Evolutionary conservation across 768 basidiomycete species (phyloP).

Genomic region (Boletales sp.): DNA sequence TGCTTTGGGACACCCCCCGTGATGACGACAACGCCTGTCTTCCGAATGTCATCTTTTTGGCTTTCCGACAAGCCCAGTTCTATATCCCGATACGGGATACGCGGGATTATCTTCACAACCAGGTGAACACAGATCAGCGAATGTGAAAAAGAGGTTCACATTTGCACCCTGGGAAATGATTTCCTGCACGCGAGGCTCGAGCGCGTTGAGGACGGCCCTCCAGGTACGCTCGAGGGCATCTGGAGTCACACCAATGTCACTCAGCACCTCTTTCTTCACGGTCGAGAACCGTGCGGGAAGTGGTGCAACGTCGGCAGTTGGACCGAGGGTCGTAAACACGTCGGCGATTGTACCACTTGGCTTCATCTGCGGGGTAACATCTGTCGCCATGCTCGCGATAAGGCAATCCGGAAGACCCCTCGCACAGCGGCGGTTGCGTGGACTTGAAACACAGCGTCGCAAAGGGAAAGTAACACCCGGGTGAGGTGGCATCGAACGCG

Average conservation of each 20-base stretch:
- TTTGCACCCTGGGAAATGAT: constrained; percentile 45
- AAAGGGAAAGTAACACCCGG: background rate
- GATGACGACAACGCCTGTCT: constrained; percentile 53
- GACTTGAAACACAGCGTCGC: background rate
- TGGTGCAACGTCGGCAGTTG: constrained; percentile 31
- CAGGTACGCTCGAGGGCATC: constrained; percentile 44
- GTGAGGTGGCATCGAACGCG: background rate
- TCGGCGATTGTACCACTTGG: constrained; percentile 41
- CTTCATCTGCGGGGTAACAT: constrained; percentile 12
- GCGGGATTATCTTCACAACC: constrained; percentile 46
- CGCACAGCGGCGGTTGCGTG: background rate
- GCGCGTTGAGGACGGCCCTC: constrained; percentile 49
- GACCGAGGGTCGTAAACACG: constrained; percentile 44
- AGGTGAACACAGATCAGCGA: background rate
- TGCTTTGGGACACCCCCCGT: constrained; percentile 54
- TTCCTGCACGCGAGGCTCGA: constrained; percentile 44
- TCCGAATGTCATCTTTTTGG: constrained; percentile 43
- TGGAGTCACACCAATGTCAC: constrained; percentile 26
- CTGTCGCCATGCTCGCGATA: constrained; percentile 10
- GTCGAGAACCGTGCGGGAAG: constrained; percentile 57
- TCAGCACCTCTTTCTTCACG: constrained; percentile 55
- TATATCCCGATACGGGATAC: constrained; percentile 43
- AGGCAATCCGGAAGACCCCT: background rate
- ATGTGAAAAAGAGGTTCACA: constrained; percentile 30
- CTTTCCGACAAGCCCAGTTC: constrained; percentile 43